phyloP scores from a whole-genome alignment of 148 eudicot genomes.

The Salicornia ramosissima region DNA sequence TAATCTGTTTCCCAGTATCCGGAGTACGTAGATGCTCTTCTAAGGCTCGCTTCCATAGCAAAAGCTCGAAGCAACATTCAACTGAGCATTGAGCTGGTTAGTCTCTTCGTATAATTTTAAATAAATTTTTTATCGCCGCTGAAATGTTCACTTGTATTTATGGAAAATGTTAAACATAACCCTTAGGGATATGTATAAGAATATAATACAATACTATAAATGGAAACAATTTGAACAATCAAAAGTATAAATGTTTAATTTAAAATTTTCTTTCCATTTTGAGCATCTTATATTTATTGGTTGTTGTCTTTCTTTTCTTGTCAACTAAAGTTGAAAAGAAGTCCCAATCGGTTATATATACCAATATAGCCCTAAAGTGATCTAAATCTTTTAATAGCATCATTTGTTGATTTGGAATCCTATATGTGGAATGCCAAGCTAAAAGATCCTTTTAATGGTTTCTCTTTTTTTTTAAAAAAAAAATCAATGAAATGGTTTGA shows the following conservation, averaged over 20 bases:
- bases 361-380: not conserved
- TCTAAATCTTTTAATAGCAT: not conserved
- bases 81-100: conserved; percentile 84
- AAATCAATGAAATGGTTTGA: not conserved
- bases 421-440: not conserved
- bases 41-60: conserved; percentile 90
- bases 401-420: not conserved
- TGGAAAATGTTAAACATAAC: too few species aligned
- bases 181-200: too few species aligned
- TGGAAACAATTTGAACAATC: too few species aligned
- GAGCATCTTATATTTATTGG: too few species aligned
- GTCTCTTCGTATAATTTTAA: conserved; percentile 15
- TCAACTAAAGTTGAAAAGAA: too few species aligned
- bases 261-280: too few species aligned
- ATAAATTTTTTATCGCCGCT: not conserved
- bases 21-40: conserved; percentile 78
- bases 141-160: not conserved
- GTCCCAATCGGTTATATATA: too few species aligned
- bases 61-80: conserved; percentile 79
- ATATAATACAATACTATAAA: too few species aligned
- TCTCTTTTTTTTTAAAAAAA: too few species aligned
- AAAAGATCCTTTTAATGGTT: too few species aligned
- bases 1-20: conserved; percentile 54
- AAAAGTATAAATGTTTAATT: too few species aligned
- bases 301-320: too few species aligned